Conservation (phyloP, 169 alveolate species). For the Cryptosporidium tyzzeri region DNA sequence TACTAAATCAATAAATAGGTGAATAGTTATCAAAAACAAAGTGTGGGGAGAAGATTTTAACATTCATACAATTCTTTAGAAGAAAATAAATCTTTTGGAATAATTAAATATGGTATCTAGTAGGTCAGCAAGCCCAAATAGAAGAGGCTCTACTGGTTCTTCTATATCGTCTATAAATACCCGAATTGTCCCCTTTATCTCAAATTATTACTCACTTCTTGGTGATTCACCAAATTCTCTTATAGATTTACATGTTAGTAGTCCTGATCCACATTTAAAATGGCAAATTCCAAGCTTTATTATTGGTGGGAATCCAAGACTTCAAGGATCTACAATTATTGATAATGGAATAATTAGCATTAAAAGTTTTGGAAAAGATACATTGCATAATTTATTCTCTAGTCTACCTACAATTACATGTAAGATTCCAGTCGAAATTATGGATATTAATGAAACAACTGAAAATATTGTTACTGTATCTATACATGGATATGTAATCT, state of each 20-base stretch:
- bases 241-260: conserved; percentile 15
- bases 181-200: conserved; percentile 48
- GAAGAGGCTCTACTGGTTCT: conserved; percentile 28
- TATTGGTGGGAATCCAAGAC: conserved; percentile 29
- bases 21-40: neutral
- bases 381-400: conserved; percentile 16
- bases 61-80: neutral
- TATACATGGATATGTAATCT: conserved; percentile 30
- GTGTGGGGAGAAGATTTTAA: neutral
- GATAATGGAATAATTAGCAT: conserved; percentile 40
- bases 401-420: conserved; percentile 52
- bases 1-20: neutral
- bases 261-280: conserved; percentile 5
- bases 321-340: conserved; percentile 51
- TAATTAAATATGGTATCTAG: conserved; percentile 39
- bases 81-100: neutral
- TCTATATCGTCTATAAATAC: conserved; percentile 30
- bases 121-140: conserved; percentile 23
- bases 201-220: conserved; percentile 65
- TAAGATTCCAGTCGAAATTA: conserved; percentile 67
- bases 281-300: conserved; percentile 59
- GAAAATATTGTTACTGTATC: conserved; percentile 24
- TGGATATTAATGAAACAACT: conserved; percentile 23
- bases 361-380: neutral
- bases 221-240: conserved; percentile 64